These are phyloP conservation scores for Ogataea allantospora DNA, from an alignment of 805 yeast genomes.

Conservation along the genomic window DNA sequence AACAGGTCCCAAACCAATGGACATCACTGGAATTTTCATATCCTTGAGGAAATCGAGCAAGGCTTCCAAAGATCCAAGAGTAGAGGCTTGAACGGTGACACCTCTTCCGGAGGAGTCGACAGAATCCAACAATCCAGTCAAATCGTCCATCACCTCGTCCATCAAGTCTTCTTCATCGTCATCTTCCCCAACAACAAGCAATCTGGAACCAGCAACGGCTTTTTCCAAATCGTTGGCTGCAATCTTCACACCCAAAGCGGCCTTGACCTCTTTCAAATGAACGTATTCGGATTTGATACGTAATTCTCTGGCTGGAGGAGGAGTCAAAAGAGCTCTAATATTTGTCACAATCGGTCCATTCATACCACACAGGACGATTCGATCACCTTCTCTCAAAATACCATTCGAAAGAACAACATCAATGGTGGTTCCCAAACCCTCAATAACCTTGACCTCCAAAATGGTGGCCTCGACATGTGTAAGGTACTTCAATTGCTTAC, in stretches of 20 bases:
- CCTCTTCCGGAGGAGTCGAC: constrained; percentile 95
- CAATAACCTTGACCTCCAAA: constrained; percentile 95
- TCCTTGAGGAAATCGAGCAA: constrained; percentile 93
- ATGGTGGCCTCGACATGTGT: constrained; percentile 94
- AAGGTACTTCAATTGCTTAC: constrained; percentile 94
- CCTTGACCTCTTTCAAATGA: constrained; percentile 97
- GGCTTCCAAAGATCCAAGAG: constrained; percentile 97
- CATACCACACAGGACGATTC: constrained; percentile 94
- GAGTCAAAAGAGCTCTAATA: constrained; percentile 93
- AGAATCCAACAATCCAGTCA: constrained; percentile 89
- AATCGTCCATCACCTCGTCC: constrained; percentile 99
- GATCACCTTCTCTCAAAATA: constrained; percentile 89
- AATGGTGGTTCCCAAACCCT: constrained; percentile 98
- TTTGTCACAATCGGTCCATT: constrained; percentile 98
- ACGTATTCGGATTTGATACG: constrained; percentile 96
- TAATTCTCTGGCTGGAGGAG: constrained; percentile 94
- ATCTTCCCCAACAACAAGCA: constrained; percentile 91
- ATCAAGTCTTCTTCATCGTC: constrained; percentile 96
- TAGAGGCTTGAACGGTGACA: constrained; percentile 97
- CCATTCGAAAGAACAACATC: constrained; percentile 98
- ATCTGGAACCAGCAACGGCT: constrained; percentile 98
- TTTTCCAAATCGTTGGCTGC: constrained; percentile 97
- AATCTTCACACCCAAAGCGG: constrained; percentile 97
- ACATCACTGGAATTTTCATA: constrained; percentile 99
- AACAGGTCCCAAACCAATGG: constrained; percentile 97